Base-by-base conservation (phyloP, 164 flowering plant genomes). In the Vitis amurensis region DNA sequence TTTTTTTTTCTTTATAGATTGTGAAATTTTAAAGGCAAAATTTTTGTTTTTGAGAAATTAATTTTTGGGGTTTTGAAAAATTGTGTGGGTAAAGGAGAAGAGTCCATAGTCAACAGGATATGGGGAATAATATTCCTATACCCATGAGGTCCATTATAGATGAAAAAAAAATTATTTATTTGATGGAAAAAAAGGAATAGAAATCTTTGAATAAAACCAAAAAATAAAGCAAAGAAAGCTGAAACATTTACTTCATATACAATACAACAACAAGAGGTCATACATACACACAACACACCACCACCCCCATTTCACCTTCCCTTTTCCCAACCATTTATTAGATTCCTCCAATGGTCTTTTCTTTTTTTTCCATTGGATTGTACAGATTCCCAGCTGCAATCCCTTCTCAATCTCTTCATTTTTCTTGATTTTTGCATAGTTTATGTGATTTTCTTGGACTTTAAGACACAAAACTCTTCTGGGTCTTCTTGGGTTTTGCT, bases 341-440 rank as follows among this genome's bases (percentile, higher is more conserved):
- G 88, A 89, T 89, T 88, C 88, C 84, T 85, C 73, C 60, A 69
- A 69, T 84, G 80, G 78, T 77, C 74, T 85, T 81, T 79, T 76
- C 77, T 77, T 65, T 79, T 65, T 79, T 79, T 69, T 71, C 72
- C 67, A 80, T 85, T 83, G 76, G 82, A 81, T 85, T 85, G 76
- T 81, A 72, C 81, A 82, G 76, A 76, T 83, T 82, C 83, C 64
- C 47, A 74, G 80, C 81, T 78, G 17, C 62, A 82, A 76, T 50
- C 83, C 77, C 81, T 76, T 76, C 78, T 79, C 74, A 63, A 74
- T 75, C 62, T 53, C 73, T 71, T 66, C 59, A 23, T 68, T 67
- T 69, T 71, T 62, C 55, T 75, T 71, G 67, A 68, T 63, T 70
- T 69, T 73, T 67, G 50, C 14, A 49, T 72, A 8, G 68, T 65